Conservation (phyloP, 768 basidiomycete species). For the Harrya chromipes region DNA sequence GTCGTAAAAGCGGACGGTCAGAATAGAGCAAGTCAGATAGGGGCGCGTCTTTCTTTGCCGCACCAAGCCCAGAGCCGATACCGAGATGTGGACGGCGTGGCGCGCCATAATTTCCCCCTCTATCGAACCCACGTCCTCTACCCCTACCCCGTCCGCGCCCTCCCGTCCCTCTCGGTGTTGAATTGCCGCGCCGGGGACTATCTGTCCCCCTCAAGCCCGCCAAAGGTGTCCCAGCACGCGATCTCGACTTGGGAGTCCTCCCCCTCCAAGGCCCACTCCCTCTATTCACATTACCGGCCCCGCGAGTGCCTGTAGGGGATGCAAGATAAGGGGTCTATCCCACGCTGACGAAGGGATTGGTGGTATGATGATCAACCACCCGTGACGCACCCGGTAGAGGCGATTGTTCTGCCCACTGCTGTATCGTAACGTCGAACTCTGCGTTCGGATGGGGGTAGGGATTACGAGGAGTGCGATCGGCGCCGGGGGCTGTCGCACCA, state of each 20-base stretch:
- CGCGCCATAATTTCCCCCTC: not conserved
- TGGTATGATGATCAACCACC: slow-evolving; percentile 2
- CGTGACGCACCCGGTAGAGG: slow-evolving; percentile 13
- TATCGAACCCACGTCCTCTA: not conserved
- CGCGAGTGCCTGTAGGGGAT: slow-evolving; percentile 3
- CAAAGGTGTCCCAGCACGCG: slow-evolving; percentile 10
- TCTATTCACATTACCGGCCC: not conserved
- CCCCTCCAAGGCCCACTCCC: slow-evolving; percentile 3
- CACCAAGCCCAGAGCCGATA: not conserved
- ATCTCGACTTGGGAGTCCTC: slow-evolving; percentile 8
- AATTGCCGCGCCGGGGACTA: slow-evolving; percentile 9
- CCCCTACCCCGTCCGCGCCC: slow-evolving; percentile 20
- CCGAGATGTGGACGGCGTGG: slow-evolving; percentile 6
- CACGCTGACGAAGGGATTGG: not conserved
- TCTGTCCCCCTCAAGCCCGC: slow-evolving; percentile 15
- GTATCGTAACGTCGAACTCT: slow-evolving; percentile 25
- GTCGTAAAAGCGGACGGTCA: slow-evolving; percentile 61
- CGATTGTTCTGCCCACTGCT: slow-evolving; percentile 18
- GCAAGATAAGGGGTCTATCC: slow-evolving; percentile 3
- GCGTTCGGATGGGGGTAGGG: slow-evolving; percentile 17
- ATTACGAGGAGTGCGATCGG: slow-evolving; percentile 2
- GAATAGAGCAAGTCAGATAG: slow-evolving; percentile 54
- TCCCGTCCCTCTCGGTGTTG: slow-evolving; percentile 10
- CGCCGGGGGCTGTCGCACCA: not conserved
- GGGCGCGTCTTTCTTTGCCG: slow-evolving; percentile 36